Evolutionary conservation across 805 yeast species (phyloP), one percentile per base, ranked within the genome.

Genomic region (Candida pseudoglaebosa): DNA sequence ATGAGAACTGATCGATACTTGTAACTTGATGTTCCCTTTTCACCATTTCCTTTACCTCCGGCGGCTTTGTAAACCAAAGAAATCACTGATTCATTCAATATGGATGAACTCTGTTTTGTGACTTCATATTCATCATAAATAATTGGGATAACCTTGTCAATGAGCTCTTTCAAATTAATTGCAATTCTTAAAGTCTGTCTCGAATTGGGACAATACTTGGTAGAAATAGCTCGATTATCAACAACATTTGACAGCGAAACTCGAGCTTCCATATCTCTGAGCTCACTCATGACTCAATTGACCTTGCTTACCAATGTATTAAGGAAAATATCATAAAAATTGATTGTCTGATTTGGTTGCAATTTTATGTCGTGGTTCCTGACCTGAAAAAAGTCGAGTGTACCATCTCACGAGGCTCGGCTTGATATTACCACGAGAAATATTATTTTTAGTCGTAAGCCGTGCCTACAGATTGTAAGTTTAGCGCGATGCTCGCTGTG

Each of bases 101-200:
- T 70, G 1, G 79, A 71, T 0, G 87, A 78, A 39, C 76, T 78
- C 4, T 79, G 77, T 7, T 70, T 59, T 4, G 76, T 62, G 32
- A 87, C 73, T 3, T 67, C 67, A 4, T 61, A 54, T 12, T 63
- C 70, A 8, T 71, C 73, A 44, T 79, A 74, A n/a, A 76, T 77
- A 29, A 82, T 72, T 0, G 93, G 90, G 22, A 88, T 72, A 12
- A 83, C 67, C 31, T 73, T 68, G 59, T 88, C 96, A 40, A 88
- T 80, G 24, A 88, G 63, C 35, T 69, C 65, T 56, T 87, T 88
- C 54, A 88, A 67, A 49, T 86, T 84, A 45, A 84, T 63, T 13
- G 91, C 82, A 35, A 88, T 75, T 36, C 88, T 67, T 36, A 82
- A 64, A 1, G 77, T 70, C 57, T 82, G 95, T 43, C 87, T 70